phyloP scores from a whole-genome alignment of 306 rosid species.

The Vigna angularis region DNA sequence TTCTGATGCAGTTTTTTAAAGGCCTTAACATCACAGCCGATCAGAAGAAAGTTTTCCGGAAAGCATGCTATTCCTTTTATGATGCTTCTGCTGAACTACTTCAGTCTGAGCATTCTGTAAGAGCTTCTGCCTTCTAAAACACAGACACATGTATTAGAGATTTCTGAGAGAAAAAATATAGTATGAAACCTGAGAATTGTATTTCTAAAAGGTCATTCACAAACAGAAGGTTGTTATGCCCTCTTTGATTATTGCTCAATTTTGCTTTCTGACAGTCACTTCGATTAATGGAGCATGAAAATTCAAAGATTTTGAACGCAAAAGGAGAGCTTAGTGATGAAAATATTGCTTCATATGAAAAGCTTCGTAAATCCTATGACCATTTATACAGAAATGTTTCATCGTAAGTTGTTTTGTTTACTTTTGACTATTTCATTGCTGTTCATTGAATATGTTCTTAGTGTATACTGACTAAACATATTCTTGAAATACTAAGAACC shows the following conservation, averaged over 20 bases:
- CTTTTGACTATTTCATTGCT: conserved; percentile 33
- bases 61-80: conserved; percentile 83
- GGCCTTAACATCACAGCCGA: conserved; percentile 86
- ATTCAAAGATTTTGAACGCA: conserved; percentile 93
- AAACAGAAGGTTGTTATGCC: not conserved
- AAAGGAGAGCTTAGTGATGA: conserved; percentile 98
- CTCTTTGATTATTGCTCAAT: conserved; percentile 41
- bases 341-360: conserved; percentile 83
- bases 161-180: too few species aligned
- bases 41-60: conserved; percentile 86
- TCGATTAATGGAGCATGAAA: conserved; percentile 93
- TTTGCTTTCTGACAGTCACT: conserved; percentile 69
- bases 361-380: conserved; percentile 95
- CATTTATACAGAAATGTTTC: conserved; percentile 88
- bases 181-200: too few species aligned
- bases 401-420: conserved; percentile 67
- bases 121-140: conserved; percentile 41
- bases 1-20: conserved; percentile 79
- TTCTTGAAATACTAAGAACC: conserved; percentile 23
- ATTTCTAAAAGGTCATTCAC: too few species aligned
- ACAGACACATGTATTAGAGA: not conserved
- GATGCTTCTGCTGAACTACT: conserved; percentile 89
- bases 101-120: conserved; percentile 95
- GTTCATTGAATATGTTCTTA: conserved; percentile 24
- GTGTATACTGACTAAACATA: conserved; percentile 13